phyloP scores from a whole-genome alignment of 768 basidiomycete genomes.

The Panus rudis region DNA sequence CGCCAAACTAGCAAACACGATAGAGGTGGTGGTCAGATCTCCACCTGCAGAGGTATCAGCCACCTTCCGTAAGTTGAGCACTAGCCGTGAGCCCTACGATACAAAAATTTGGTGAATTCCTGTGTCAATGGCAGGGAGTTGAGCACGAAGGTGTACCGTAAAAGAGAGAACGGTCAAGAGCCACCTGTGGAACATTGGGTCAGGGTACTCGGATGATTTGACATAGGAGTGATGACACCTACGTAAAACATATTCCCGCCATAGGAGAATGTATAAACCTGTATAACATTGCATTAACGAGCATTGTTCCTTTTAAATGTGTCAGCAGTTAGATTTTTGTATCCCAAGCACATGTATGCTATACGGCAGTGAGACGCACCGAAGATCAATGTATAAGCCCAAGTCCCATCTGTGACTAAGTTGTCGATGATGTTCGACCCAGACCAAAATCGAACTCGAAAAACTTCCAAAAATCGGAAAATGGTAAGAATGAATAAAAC shows the following conservation, averaged over 20 bases:
- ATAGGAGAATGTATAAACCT: constrained; percentile 17
- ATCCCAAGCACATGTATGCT: neutral
- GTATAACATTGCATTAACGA: constrained; percentile 20
- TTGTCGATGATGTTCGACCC: constrained; percentile 17
- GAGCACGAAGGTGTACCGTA: constrained; percentile 9
- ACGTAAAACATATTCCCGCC: constrained; percentile 23
- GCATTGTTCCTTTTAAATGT: constrained; percentile 12
- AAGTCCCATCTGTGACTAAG: constrained; percentile 21
- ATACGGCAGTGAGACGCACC: constrained; percentile 2
- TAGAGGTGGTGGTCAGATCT: no score
- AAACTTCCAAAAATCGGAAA: constrained; percentile 14
- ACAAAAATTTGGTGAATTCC: neutral
- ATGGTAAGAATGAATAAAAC: constrained; percentile 19
- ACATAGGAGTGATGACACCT: neutral
- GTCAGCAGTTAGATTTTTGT: neutral
- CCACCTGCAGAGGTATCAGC: no score
- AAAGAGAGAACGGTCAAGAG: constrained; percentile 21
- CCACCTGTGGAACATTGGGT: constrained; percentile 10
- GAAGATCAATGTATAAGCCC: constrained; percentile 23
- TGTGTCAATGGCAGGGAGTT: neutral
- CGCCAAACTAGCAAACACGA: no score
- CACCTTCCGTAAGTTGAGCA: constrained; percentile 16
- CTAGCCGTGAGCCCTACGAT: constrained; percentile 15
- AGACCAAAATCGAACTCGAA: constrained; percentile 18
- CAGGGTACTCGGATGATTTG: neutral